These are phyloP conservation scores for Musa itinerans DNA, from an alignment of 176 grass and related monocot genomes.

Conservation along the genomic window DNA sequence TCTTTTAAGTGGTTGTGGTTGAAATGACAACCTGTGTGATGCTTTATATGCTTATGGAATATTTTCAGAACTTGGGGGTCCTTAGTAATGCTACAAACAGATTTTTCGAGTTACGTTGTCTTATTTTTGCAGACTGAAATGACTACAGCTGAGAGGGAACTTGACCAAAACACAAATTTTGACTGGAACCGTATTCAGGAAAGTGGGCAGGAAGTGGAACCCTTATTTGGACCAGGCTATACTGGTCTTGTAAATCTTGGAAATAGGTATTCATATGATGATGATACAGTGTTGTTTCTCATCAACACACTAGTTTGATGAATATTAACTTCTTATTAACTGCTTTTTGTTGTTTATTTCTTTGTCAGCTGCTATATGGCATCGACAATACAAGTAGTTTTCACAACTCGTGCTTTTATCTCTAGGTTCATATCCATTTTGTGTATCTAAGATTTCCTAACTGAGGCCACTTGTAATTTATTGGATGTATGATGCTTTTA, in stretches of 20 bases:
- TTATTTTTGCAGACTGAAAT: slow-evolving; percentile 77
- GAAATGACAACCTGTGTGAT: not conserved
- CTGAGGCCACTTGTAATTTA: too few species aligned
- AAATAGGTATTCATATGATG: slow-evolving; percentile 54
- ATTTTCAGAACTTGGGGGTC: not conserved
- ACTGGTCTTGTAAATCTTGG: slow-evolving; percentile 88
- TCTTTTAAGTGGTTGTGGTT: not conserved
- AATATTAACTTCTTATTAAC: slow-evolving; percentile 8
- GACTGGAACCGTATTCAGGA: slow-evolving; percentile 99
- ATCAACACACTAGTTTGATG: not conserved
- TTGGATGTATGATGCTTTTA: not conserved
- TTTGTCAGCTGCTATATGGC: slow-evolving; percentile 89
- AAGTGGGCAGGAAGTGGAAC: slow-evolving; percentile 73
- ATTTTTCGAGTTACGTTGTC: too few species aligned
- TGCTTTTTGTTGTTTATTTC: slow-evolving; percentile 6
- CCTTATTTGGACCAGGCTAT: slow-evolving; percentile 86
- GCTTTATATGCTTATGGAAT: not conserved
- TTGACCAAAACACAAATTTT: slow-evolving; percentile 95
- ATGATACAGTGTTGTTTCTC: not conserved
- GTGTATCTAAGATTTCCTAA: not conserved
- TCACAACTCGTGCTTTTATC: slow-evolving; percentile 67
- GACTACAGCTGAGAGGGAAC: slow-evolving; percentile 99
- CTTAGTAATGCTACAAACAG: too few species aligned
- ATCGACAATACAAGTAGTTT: slow-evolving; percentile 94
- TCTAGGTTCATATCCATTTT: slow-evolving; percentile 43